phyloP scores from a whole-genome alignment of 78 protist genomes.

The Dictyostelium citrinum region DNA sequence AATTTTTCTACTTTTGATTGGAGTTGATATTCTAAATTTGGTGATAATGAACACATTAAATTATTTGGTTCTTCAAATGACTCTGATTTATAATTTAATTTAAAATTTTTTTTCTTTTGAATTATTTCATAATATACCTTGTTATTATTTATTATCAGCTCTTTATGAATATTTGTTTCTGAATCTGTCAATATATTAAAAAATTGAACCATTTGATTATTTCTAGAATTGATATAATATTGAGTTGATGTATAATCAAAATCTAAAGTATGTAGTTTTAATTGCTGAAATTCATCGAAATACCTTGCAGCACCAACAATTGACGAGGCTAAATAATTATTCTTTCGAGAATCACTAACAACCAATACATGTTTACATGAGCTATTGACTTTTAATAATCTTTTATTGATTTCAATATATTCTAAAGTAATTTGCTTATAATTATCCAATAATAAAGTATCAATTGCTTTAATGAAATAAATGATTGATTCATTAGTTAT shows the following conservation, averaged over 20 bases:
- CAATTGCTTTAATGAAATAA: background rate
- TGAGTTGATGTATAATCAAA: background rate
- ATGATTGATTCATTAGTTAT: background rate
- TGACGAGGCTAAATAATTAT: background rate
- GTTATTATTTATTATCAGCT: background rate
- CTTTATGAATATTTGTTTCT: background rate
- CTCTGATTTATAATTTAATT: background rate
- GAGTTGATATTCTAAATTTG: background rate
- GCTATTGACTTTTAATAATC: background rate
- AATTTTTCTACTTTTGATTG: background rate
- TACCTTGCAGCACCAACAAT: slow-evolving; percentile 2
- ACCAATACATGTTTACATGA: slow-evolving; percentile 2
- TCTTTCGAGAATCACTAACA: background rate
- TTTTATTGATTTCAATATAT: slow-evolving; percentile 42
- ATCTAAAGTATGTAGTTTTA: background rate
- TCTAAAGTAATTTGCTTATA: background rate
- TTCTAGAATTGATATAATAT: background rate
- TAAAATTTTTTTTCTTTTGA: background rate
- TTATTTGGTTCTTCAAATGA: background rate
- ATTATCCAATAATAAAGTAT: background rate
- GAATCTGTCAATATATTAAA: background rate
- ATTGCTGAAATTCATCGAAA: background rate
- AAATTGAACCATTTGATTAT: background rate
- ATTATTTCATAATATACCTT: background rate
- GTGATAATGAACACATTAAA: background rate